Evolutionary conservation across 495 filamentous ascomycete genomes (phyloP).

Genomic region (Chaetomium tenue): DNA sequence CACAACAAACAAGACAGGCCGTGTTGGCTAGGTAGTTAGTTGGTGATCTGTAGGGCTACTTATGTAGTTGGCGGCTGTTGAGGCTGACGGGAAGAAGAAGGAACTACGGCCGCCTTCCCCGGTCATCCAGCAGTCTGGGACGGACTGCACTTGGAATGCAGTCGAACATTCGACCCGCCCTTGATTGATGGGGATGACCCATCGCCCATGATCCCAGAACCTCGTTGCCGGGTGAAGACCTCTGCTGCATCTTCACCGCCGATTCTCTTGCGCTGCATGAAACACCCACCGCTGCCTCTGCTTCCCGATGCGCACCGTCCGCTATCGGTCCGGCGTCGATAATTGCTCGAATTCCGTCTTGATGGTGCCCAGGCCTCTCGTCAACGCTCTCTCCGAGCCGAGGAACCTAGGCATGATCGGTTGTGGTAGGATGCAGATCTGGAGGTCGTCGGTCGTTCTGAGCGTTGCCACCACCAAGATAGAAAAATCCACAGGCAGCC

Average conservation of each 20-base stretch:
- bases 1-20: constrained; percentile 3
- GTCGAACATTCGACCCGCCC: neutral
- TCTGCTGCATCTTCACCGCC: constrained; percentile 19
- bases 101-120: neutral
- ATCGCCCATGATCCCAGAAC: neutral
- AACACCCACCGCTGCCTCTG: constrained; percentile 1
- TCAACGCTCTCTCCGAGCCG: neutral
- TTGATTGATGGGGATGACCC: neutral
- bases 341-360: neutral
- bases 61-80: neutral
- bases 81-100: constrained; percentile 8
- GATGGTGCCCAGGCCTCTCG: neutral
- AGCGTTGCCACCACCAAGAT: constrained; percentile 8
- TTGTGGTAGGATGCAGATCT: neutral
- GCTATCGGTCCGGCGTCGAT: neutral
- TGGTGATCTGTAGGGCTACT: neutral
- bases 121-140: neutral
- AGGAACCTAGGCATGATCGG: neutral
- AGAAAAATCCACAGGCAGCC: constrained; percentile 11
- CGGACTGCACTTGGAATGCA: neutral
- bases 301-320: neutral
- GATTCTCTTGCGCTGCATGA: constrained; percentile 15
- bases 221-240: constrained; percentile 12
- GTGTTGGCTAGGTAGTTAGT: constrained; percentile 1
- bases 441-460: neutral